Conservation (phyloP, 345 rosid genomes). For the Syzygium oleosum region DNA sequence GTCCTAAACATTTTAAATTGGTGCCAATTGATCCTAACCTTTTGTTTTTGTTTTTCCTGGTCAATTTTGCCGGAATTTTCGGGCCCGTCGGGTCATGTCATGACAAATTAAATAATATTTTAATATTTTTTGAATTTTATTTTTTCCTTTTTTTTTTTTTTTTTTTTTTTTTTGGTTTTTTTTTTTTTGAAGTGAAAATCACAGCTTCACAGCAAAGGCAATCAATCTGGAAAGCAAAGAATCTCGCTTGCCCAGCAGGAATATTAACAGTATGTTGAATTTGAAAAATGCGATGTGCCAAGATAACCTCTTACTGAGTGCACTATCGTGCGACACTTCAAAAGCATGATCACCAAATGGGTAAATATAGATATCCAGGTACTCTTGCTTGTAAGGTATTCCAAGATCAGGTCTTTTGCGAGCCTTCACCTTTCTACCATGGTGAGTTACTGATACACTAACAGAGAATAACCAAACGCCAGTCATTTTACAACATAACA, state of each 20-base stretch:
- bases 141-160: no score
- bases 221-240: not conserved
- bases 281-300: not conserved
- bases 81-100: no score
- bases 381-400: not conserved
- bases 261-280: not conserved
- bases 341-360: not conserved
- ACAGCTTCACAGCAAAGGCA: not conserved
- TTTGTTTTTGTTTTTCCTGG: no score
- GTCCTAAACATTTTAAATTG: no score
- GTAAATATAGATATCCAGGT: not conserved
- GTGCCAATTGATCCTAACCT: no score
- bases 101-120: no score
- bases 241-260: not conserved
- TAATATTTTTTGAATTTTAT: no score
- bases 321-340: not conserved
- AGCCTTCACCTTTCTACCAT: not conserved
- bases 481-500: not conserved
- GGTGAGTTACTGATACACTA: not conserved
- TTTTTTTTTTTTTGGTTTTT: no score
- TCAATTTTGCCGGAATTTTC: no score
- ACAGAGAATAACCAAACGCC: not conserved
- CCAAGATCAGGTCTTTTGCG: not conserved
- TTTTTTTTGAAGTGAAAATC: no score
- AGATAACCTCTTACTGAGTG: not conserved